These are phyloP conservation scores for Nicotiana noctiflora DNA, from an alignment of 257 asterid species.

Conservation along the genomic window DNA sequence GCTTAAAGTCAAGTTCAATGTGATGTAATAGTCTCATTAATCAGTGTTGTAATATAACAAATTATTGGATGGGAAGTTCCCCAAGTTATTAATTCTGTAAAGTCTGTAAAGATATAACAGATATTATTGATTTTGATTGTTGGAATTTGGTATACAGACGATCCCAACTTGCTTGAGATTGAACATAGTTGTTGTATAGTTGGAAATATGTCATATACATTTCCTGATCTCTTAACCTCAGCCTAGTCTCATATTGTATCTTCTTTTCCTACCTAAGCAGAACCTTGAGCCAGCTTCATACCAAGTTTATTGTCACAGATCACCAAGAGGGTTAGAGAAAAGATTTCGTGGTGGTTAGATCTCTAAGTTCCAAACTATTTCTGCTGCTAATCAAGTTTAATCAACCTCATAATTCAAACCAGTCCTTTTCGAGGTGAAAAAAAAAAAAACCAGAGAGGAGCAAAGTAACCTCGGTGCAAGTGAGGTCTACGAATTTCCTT, in stretches of 20 bases:
- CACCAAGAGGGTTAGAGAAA: background rate
- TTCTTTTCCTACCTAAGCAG: background rate
- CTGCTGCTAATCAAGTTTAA: background rate
- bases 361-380: background rate
- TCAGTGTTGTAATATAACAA: constrained; percentile 24
- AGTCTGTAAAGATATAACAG: background rate
- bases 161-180: background rate
- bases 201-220: background rate
- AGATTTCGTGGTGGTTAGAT: background rate
- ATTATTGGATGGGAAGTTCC: constrained; percentile 20
- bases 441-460: too few species aligned
- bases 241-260: background rate
- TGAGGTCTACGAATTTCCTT: background rate
- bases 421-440: background rate
- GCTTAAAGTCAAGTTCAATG: background rate
- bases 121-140: background rate
- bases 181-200: background rate
- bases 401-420: background rate
- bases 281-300: background rate
- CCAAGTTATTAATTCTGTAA: background rate
- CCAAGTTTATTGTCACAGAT: background rate
- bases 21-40: background rate
- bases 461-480: background rate
- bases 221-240: background rate
- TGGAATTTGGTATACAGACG: background rate